Conservation (phyloP, 352 stramenopile species). For the Aphanomyces cochlioides region DNA sequence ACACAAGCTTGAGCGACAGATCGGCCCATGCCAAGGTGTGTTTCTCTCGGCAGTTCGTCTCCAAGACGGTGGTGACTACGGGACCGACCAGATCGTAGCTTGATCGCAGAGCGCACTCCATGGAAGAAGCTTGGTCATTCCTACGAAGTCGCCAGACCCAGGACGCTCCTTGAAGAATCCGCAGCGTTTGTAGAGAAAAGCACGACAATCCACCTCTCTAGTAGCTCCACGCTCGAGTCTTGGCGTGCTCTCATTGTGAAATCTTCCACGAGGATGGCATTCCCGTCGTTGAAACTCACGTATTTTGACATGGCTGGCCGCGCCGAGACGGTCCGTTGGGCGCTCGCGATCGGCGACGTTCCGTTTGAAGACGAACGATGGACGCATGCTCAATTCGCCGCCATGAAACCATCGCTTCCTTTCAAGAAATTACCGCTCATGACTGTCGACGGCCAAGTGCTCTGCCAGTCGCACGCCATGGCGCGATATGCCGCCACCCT, state of each 20-base stretch:
- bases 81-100: too few species aligned
- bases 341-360: slow-evolving; percentile 37
- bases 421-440: slow-evolving; percentile 48
- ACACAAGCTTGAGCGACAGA: too few species aligned
- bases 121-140: too few species aligned
- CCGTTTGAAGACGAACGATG: slow-evolving; percentile 45
- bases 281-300: slow-evolving; percentile 32
- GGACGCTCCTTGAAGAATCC: too few species aligned
- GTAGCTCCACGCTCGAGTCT: neutral
- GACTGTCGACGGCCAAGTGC: slow-evolving; percentile 43
- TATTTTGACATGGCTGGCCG: slow-evolving; percentile 44
- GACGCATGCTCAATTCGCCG: slow-evolving; percentile 35
- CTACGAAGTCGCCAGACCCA: too few species aligned
- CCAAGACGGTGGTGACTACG: too few species aligned
- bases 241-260: neutral
- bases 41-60: too few species aligned
- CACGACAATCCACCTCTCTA: too few species aligned
- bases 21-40: too few species aligned
- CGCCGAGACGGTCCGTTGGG: slow-evolving; percentile 39
- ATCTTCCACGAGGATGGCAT: slow-evolving; percentile 1
- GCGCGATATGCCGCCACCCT: slow-evolving; percentile 60
- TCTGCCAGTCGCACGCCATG: slow-evolving; percentile 53
- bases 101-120: too few species aligned
- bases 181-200: too few species aligned
- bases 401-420: slow-evolving; percentile 35